Base-by-base conservation (phyloP, 2,329 filamentous ascomycete genomes). In the Claviceps fusiformis region DNA sequence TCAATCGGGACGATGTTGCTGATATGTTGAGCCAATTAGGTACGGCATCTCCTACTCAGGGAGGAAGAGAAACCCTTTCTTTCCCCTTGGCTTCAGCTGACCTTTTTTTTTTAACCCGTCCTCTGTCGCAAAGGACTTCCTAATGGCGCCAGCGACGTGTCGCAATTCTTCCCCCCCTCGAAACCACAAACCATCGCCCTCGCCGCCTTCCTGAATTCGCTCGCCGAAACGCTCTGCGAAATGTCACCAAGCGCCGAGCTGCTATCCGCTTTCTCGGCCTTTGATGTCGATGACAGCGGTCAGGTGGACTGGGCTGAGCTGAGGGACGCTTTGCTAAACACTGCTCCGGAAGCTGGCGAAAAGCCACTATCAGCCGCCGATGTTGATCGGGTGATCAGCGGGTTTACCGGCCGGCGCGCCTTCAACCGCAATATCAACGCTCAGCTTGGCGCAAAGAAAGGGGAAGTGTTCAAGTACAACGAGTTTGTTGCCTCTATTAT, bases 211-310 rank as follows among this genome's bases (percentile, higher is more conserved):
- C 78, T 98, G 27, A 92, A 89, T 65, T 85, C 84, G 1, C 75
- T 98, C 2, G 87, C 91, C 0, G 80, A 81, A 10, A 79, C 87
- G 2, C 75, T 97, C 3, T 81, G 82, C 1, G 79, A 83, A 0
- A 75, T 97, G 19, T 95, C 89, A 0, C 84, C 87, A 0, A 81
- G 83, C 27, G 79, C 82, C 17, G 93, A 98, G 66, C 78, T 98
- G 10, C 74, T 89, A 24, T 92, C 90, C 1, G 93, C 93, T 0
- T 92, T 98, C 62, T 89, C 89, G 2, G 93, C 93, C 0, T 97
- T 97, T 66, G 93, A 98, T 65, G 88, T 95, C 59, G 90, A 95
- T 59, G 93, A 98, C 67, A 93, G 87, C 63, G 93, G 93, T 3
- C 90, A 96, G 69, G 83, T 97, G 44, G 90, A 97, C 65, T 73